Conservation (phyloP, 306 rosid genomes). For the Purshia tridentata region DNA sequence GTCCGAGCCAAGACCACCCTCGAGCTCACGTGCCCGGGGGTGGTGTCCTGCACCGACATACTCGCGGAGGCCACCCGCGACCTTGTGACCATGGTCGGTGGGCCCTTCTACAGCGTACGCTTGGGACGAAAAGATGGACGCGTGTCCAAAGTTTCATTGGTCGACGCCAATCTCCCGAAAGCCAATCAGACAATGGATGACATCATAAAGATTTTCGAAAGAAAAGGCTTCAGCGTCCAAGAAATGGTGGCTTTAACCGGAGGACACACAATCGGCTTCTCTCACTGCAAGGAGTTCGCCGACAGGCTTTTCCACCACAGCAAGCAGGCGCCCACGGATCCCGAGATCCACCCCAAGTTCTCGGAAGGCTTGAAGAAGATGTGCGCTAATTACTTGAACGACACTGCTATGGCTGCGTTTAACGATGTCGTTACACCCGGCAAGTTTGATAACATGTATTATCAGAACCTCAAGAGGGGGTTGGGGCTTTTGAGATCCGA, state of each 20-base stretch:
- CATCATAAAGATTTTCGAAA: conserved; percentile 30
- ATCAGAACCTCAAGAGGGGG: conserved; percentile 41
- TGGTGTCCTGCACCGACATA: conserved; percentile 56
- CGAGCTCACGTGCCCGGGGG: conserved; percentile 55
- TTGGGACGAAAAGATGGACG: conserved; percentile 50
- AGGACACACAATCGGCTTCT: conserved; percentile 52
- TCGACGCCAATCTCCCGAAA: conserved; percentile 32
- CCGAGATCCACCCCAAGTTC: conserved; percentile 41
- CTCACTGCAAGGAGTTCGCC: conserved; percentile 54
- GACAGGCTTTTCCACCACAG: conserved; percentile 36
- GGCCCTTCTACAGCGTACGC: conserved; percentile 42
- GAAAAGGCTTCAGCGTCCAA: conserved; percentile 38
- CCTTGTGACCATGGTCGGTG: conserved; percentile 46
- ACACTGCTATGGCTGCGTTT: conserved; percentile 43
- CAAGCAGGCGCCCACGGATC: conserved; percentile 37
- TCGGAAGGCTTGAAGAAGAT: conserved; percentile 41
- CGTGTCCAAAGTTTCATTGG: conserved; percentile 31
- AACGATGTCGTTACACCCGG: conserved; percentile 53
- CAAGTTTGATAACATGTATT: conserved; percentile 53
- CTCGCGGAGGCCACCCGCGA: conserved; percentile 49
- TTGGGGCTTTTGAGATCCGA: conserved; percentile 44
- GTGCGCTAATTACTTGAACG: conserved; percentile 38
- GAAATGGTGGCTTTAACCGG: conserved; percentile 56
- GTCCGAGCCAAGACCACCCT: conserved; percentile 36
- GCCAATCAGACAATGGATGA: conserved; percentile 31